These are phyloP conservation scores for Paraleonurus japonicus DNA, from an alignment of 257 asterid species.

Conservation along the genomic window DNA sequence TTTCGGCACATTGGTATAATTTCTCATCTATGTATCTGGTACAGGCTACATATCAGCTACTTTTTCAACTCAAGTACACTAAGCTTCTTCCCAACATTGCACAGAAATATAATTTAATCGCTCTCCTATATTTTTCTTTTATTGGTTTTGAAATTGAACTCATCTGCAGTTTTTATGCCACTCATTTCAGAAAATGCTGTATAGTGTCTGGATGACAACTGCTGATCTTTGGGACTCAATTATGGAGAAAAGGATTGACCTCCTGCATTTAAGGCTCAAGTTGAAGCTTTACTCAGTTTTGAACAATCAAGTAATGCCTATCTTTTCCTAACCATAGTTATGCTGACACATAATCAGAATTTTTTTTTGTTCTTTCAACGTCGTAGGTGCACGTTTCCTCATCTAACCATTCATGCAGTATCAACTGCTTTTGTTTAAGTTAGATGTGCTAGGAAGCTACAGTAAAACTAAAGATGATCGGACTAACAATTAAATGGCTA, in stretches of 20 bases:
- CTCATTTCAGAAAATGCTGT: slow-evolving; percentile 59
- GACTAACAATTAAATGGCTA: neutral
- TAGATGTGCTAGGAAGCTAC: neutral
- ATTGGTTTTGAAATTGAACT: slow-evolving; percentile 6
- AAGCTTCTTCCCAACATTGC: slow-evolving; percentile 8
- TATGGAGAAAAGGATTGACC: slow-evolving; percentile 52
- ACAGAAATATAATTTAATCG: too few relatives aligned
- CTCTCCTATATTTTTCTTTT: neutral
- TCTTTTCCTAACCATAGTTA: neutral
- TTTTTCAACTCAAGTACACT: too few relatives aligned
- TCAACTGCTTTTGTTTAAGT: slow-evolving; percentile 4
- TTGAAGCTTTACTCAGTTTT: slow-evolving; percentile 60
- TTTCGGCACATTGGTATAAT: neutral
- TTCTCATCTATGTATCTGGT: neutral
- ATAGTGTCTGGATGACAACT: slow-evolving; percentile 54
- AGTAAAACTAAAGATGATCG: neutral
- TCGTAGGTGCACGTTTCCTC: neutral
- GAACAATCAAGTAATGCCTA: slow-evolving; percentile 61
- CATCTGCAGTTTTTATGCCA: neutral
- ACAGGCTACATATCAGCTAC: slow-evolving; percentile 2
- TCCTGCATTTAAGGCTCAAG: slow-evolving; percentile 66
- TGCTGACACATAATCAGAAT: neutral
- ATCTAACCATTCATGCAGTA: neutral
- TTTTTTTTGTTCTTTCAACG: slow-evolving; percentile 10
- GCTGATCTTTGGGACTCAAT: slow-evolving; percentile 51